These are phyloP conservation scores for Fusarium temperatum DNA, from an alignment of 2,329 filamentous ascomycete species.

Conservation along the genomic window DNA sequence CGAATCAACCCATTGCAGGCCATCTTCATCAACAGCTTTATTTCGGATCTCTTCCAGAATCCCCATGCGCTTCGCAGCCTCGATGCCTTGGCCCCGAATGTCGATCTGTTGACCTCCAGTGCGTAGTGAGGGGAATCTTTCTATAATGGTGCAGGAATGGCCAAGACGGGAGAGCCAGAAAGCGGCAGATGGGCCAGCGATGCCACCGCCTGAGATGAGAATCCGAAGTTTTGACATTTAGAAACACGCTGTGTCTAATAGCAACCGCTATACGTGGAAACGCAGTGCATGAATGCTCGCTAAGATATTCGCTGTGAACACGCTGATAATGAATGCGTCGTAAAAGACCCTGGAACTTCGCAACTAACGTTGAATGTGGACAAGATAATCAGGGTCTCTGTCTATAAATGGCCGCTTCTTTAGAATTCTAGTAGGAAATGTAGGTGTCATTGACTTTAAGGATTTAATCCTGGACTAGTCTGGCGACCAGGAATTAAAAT, in stretches of 20 bases:
- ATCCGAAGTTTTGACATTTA: slow-evolving; percentile 49
- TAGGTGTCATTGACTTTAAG: slow-evolving; percentile 20
- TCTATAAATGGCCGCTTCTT: background rate
- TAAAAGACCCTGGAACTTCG: background rate
- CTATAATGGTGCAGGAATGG: slow-evolving; percentile 54
- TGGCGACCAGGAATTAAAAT: background rate
- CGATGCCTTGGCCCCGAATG: slow-evolving; percentile 54
- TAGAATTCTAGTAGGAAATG: background rate
- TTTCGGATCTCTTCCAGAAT: slow-evolving; percentile 49
- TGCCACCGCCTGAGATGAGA: slow-evolving; percentile 59
- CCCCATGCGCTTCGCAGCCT: slow-evolving; percentile 51
- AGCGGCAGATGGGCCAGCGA: slow-evolving; percentile 55
- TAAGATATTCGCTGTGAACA: background rate
- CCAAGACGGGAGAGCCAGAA: slow-evolving; percentile 51
- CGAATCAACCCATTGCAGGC: slow-evolving; percentile 56
- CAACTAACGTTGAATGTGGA: too few relatives aligned
- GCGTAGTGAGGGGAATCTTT: slow-evolving; percentile 51
- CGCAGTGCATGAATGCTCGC: background rate
- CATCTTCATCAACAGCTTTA: slow-evolving; percentile 55
- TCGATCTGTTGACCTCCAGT: slow-evolving; percentile 57
- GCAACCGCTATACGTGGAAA: background rate
- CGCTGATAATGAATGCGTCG: background rate
- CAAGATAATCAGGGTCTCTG: background rate
- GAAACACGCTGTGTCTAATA: too few relatives aligned
- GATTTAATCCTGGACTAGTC: background rate